phyloP scores from a whole-genome alignment of 768 basidiomycete genomes.

The Hydnomerulius pinastri region DNA sequence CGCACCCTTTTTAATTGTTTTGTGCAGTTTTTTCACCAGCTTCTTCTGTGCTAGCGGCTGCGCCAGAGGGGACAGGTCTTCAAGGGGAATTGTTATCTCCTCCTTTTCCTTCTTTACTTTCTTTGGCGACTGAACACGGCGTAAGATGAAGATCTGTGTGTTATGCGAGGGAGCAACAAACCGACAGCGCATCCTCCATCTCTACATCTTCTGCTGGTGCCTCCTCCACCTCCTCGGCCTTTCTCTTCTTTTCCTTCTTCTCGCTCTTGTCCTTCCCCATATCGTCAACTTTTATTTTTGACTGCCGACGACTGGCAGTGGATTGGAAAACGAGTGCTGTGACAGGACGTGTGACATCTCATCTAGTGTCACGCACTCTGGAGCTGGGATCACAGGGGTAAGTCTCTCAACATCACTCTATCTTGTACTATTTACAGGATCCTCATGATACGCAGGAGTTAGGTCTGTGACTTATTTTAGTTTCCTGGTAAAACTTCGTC shows the following conservation, averaged over 20 bases:
- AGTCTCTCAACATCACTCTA: too few species aligned
- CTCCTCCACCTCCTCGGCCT: constrained; percentile 36
- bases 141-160: constrained; percentile 28
- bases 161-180: constrained; percentile 23
- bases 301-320: not conserved
- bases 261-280: constrained; percentile 79
- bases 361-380: constrained; percentile 16
- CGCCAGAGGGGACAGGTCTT: constrained; percentile 92
- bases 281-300: constrained; percentile 1
- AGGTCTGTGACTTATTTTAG: too few species aligned
- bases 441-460: too few species aligned
- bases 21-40: constrained; percentile 91
- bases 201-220: constrained; percentile 48
- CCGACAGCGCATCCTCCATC: constrained; percentile 40
- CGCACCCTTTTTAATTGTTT: constrained; percentile 88
- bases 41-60: constrained; percentile 93
- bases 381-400: too few species aligned
- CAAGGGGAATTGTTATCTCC: constrained; percentile 65
- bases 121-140: constrained; percentile 42
- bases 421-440: not conserved
- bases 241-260: constrained; percentile 74
- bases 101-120: constrained; percentile 63
- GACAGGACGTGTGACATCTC: constrained; percentile 20
- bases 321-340: not conserved
- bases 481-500: constrained; percentile 41